A percentile compares a stretch with the other conserved stretches of the same genome.
These are phyloP conservation scores for Russula vinacea DNA, from an alignment of 768 basidiomycete species.

Conservation along the genomic window DNA sequence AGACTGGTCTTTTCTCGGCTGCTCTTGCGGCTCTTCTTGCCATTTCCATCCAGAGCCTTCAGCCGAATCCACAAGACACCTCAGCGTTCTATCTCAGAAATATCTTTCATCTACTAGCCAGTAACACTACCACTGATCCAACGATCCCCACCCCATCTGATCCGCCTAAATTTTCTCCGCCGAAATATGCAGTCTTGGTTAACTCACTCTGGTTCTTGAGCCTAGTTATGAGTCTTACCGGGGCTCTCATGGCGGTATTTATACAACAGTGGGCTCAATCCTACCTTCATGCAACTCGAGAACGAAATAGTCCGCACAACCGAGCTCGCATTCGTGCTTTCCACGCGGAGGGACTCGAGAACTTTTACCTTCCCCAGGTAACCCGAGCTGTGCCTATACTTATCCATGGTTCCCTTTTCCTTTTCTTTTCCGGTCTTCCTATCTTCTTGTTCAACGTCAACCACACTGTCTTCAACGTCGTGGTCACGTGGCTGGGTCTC, in stretches of 20 bases:
- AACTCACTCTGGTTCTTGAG: constrained; percentile 45
- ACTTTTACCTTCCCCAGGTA: constrained; percentile 41
- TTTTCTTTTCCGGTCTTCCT: constrained; percentile 51
- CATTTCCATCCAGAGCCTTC: constrained; percentile 15
- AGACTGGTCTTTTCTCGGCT: constrained; percentile 28
- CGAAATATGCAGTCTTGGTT: constrained; percentile 37
- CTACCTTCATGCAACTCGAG: constrained; percentile 18
- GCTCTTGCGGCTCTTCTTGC: constrained; percentile 21
- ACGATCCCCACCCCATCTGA: constrained; percentile 9
- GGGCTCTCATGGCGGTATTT: constrained; percentile 45
- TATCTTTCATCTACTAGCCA: constrained; percentile 3
- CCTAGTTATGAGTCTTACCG: constrained; percentile 41
- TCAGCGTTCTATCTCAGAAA: constrained; percentile 9
- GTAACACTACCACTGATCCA: background rate
- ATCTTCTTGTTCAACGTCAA: constrained; percentile 42
- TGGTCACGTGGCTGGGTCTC: too few species aligned
- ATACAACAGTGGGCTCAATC: constrained; percentile 50
- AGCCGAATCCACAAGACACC: constrained; percentile 9
- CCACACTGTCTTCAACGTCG: constrained; percentile 6
- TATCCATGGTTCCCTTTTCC: constrained; percentile 48
- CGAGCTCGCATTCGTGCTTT: constrained; percentile 45
- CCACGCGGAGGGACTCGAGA: constrained; percentile 39
- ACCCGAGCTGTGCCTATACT: constrained; percentile 37
- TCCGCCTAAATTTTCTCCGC: constrained; percentile 24
- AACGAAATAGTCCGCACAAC: constrained; percentile 33